Percentiles rank a stretch among this genome's conserved stretches.
Evolutionary conservation across 2,329 filamentous ascomycete genomes (phyloP).

Genomic region (Clarireedia homoeocarpa): DNA sequence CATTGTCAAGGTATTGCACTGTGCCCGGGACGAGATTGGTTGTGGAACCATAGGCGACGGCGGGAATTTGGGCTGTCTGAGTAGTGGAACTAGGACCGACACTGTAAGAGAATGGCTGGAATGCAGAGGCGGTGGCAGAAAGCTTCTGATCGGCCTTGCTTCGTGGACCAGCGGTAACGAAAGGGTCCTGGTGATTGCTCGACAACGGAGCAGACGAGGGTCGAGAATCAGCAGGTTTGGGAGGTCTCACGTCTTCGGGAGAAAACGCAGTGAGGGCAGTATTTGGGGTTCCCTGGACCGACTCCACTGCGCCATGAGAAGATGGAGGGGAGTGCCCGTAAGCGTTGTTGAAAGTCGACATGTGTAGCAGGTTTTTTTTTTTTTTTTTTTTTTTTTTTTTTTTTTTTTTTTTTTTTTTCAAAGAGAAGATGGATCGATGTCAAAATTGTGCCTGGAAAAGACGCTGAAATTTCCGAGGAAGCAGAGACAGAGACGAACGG

Average conservation of each 20-base stretch:
- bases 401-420: too few relatives aligned
- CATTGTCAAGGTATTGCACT: conserved; percentile 7
- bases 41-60: conserved; percentile 8
- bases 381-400: too few relatives aligned
- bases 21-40: conserved; percentile 4
- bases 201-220: conserved; percentile 22
- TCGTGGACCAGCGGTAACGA: conserved; percentile 33
- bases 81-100: neutral
- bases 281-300: conserved; percentile 55
- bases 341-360: conserved; percentile 9
- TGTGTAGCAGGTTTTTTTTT: neutral
- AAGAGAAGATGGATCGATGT: neutral
- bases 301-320: conserved; percentile 44
- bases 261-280: conserved; percentile 58
- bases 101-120: conserved; percentile 41
- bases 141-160: conserved; percentile 40
- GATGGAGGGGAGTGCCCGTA: conserved; percentile 19
- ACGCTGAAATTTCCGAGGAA: neutral
- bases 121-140: conserved; percentile 56
- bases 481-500: neutral
- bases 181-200: conserved; percentile 37
- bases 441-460: conserved; percentile 3
- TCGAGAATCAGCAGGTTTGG: conserved; percentile 18
- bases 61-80: neutral
- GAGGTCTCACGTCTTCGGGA: conserved; percentile 39